These are phyloP conservation scores for Xylaria sp. DNA, from an alignment of 2,329 filamentous ascomycete species.

Conservation along the genomic window DNA sequence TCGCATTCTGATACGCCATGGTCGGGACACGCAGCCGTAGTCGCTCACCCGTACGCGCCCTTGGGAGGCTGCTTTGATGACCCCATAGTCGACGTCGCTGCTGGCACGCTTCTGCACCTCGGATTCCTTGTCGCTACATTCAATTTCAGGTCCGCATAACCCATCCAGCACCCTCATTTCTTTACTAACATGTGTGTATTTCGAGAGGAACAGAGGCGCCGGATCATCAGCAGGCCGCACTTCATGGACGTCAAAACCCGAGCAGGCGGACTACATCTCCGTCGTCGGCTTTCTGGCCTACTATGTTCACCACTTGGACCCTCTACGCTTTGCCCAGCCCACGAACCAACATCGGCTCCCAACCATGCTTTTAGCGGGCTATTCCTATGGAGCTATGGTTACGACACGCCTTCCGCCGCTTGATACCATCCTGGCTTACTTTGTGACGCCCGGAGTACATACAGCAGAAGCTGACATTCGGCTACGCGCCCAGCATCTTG, in stretches of 20 bases:
- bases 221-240: slow-evolving; percentile 78
- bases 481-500: slow-evolving; percentile 73
- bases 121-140: slow-evolving; percentile 87
- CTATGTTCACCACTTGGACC: slow-evolving; percentile 72
- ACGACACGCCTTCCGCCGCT: slow-evolving; percentile 76
- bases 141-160: slow-evolving; percentile 75
- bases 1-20: slow-evolving; percentile 50
- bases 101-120: slow-evolving; percentile 69
- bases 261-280: slow-evolving; percentile 83
- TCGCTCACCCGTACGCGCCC: slow-evolving; percentile 92
- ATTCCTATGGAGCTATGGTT: slow-evolving; percentile 91
- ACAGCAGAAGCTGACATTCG: slow-evolving; percentile 75
- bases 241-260: slow-evolving; percentile 86
- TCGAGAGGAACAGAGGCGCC: slow-evolving; percentile 70
- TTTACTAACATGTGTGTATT: slow-evolving; percentile 11
- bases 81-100: slow-evolving; percentile 74
- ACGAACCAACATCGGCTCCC: slow-evolving; percentile 13
- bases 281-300: slow-evolving; percentile 82
- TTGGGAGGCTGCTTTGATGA: slow-evolving; percentile 90
- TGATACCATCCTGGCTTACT: slow-evolving; percentile 66
- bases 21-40: slow-evolving; percentile 60
- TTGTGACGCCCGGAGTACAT: slow-evolving; percentile 62
- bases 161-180: neutral
- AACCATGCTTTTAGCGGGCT: slow-evolving; percentile 72
- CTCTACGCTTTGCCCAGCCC: slow-evolving; percentile 42